Evolutionary conservation across 768 basidiomycete species (phyloP), one percentile per base, ranked within the genome.

Genomic region (Saitozyma sp.): DNA sequence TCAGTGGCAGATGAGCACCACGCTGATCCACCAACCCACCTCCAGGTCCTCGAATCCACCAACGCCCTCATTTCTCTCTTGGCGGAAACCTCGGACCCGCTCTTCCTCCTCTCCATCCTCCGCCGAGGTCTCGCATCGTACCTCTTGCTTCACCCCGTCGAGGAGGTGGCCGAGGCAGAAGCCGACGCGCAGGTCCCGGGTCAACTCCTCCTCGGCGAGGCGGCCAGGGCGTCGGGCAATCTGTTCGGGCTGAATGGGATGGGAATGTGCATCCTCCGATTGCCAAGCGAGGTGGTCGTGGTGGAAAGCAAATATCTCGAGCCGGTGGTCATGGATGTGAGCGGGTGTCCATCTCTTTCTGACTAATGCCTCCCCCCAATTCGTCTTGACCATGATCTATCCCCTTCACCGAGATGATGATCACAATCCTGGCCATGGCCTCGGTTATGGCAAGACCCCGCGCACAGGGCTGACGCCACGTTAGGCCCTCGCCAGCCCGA

Each of bases 1-100:
- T 50, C 29, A 5, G 29, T 29, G 29, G 5, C 29, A 5, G 29
- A 29, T 29, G 29, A 29, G 29, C 29, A n/a, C 29, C 29, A 29
- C 29, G 29, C 29, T 29, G 29, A 29, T 29, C 29, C 29, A 29
- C 29, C 29, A 29, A 29, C 29, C 29, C 29, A 29, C 29, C 5
- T 29, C 6, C 56, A 75, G 73, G 67, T 72, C n/a, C 69, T 70
- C 16, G 75, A 75, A 59, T 70, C 73, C 16, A 77, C 75, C 38
- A 67, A 69, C 45, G 68, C 71, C 9, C 61, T 77, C 38, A 64
- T 77, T 4, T 70, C 71, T 9, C 56, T 71, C 4, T 45, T 74
- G 16, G 60, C 66, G 4, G 65, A 67, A 56, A 54, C 61, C 6
- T 61, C 69, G 8, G 69, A 74, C 41, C 75, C 74, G 8, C 56